Evolutionary conservation across 495 filamentous ascomycete species (phyloP), one percentile per base, ranked within the genome.

Genomic region (Trichoderma reesei): DNA sequence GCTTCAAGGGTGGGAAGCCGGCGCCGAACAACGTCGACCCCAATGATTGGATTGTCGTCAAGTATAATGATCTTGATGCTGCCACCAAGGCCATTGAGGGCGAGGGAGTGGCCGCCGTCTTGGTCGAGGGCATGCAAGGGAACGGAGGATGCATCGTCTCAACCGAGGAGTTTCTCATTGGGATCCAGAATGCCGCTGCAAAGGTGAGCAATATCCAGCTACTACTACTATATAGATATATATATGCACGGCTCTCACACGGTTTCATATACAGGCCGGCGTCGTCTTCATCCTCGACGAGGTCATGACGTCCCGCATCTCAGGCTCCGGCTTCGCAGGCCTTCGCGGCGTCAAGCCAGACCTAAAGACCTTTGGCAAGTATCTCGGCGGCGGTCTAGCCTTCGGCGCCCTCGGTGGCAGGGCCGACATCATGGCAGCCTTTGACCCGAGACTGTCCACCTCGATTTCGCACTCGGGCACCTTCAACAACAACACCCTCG

Each of bases 401-500:
- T 84, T 87, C 68, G 86, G 86, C 1, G 84, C 79, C 0, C 87
- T 89, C 71, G 85, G 86, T 1, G 86, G 86, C 1, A 68, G 78
- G 26, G 69, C 69, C 51, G 76, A 83, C 33, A 72, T 86, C 37
- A 83, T 87, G 76, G 68, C 67, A 0, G 70, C 84, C 36, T 87
- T 82, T 70, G 83, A 87, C 66, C 83, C 83, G 5, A 63, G 73
- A 1, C 63, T 65, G 13, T 18, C 56, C 10, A 65, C 68, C 31
- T 44, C 70, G 42, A 63, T 79, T 38, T 63, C 73, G 56, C 86
- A 89, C 65, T 81, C 84, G 0, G 86, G 86, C 0, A 89, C 86
- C 0, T 89, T 86, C 68, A 88, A 89, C 62, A 89, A 88, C 66
- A 88, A 88, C 66, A 78, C 80, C 1, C 68, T 88, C 13, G 78